phyloP scores from a whole-genome alignment of 169 alveolate species.

The Ichthyophthirius multifiliis region DNA sequence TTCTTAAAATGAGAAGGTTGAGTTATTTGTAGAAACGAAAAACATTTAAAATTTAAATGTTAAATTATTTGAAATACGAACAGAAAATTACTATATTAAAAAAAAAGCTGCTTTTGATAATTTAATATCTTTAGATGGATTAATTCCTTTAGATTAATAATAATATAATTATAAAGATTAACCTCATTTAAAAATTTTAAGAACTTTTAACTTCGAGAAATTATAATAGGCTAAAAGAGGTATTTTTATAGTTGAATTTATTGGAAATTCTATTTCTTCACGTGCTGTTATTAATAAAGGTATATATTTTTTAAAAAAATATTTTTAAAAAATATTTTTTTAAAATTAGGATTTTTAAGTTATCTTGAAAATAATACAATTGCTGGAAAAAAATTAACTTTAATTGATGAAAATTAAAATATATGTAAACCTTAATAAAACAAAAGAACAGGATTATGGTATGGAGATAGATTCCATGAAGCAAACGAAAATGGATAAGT shows the following conservation, averaged over 20 bases:
- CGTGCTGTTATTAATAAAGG: constrained; percentile 78
- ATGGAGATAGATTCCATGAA: neutral
- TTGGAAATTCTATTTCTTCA: constrained; percentile 60
- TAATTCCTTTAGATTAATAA: constrained; percentile 50
- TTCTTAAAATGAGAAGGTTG: constrained; percentile 54
- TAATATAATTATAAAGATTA: constrained; percentile 29
- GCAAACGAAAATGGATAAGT: neutral
- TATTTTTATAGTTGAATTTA: constrained; percentile 63
- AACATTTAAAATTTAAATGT: constrained; percentile 53
- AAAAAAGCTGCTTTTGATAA: constrained; percentile 47
- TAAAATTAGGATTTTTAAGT: constrained; percentile 15
- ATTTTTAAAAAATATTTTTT: neutral
- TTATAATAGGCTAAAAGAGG: constrained; percentile 40
- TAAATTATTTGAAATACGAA: constrained; percentile 67
- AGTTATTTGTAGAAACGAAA: constrained; percentile 50
- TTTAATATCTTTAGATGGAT: constrained; percentile 65
- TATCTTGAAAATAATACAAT: constrained; percentile 32
- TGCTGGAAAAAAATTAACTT: constrained; percentile 51
- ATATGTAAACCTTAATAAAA: constrained; percentile 32
- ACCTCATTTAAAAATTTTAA: constrained; percentile 21
- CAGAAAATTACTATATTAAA: constrained; percentile 65
- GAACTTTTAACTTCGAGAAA: constrained; percentile 33
- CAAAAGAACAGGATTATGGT: constrained; percentile 26
- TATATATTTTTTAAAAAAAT: neutral
- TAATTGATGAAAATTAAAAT: constrained; percentile 43